Evolutionary conservation across 139 green algal species (phyloP).

Genomic region (Bryopsis sp.): DNA sequence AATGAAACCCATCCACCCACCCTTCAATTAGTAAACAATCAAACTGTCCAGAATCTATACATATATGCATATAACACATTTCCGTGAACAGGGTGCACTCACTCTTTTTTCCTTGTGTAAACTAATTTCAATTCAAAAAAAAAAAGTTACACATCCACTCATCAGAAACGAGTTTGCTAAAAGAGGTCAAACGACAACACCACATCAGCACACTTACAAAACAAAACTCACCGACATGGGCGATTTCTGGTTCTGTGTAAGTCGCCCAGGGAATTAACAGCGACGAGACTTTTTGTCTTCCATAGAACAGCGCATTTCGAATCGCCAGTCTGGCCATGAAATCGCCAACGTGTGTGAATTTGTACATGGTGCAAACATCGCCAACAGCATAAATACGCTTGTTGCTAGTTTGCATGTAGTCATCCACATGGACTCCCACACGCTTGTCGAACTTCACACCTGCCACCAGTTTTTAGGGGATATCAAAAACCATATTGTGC

Average conservation of each 20-base stretch:
- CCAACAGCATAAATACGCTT: slow-evolving; percentile 18
- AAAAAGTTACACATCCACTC: too few species aligned
- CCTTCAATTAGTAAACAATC: too few species aligned
- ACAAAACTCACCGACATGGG: slow-evolving; percentile 11
- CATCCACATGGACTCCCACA: slow-evolving; percentile 1
- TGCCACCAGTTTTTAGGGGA: too few species aligned
- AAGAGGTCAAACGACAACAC: too few species aligned
- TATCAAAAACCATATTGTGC: too few species aligned
- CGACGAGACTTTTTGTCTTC: slow-evolving; percentile 11
- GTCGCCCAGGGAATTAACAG: slow-evolving; percentile 22
- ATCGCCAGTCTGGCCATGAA: slow-evolving; percentile 21
- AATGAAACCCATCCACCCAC: too few species aligned
- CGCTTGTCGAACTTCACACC: neutral
- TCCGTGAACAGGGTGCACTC: too few species aligned
- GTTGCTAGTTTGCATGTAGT: slow-evolving; percentile 18
- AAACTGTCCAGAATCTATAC: too few species aligned
- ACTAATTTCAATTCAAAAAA: too few species aligned
- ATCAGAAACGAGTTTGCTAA: too few species aligned
- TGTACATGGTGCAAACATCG: slow-evolving; percentile 21
- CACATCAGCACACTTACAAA: neutral
- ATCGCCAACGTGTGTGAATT: slow-evolving; percentile 23
- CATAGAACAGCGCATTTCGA: slow-evolving; percentile 23
- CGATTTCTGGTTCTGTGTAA: slow-evolving; percentile 22
- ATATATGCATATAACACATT: too few species aligned
- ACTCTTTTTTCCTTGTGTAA: too few species aligned